Evolutionary conservation across 164 flowering plant genomes (phyloP).

Genomic region (Vitis cinerea): DNA sequence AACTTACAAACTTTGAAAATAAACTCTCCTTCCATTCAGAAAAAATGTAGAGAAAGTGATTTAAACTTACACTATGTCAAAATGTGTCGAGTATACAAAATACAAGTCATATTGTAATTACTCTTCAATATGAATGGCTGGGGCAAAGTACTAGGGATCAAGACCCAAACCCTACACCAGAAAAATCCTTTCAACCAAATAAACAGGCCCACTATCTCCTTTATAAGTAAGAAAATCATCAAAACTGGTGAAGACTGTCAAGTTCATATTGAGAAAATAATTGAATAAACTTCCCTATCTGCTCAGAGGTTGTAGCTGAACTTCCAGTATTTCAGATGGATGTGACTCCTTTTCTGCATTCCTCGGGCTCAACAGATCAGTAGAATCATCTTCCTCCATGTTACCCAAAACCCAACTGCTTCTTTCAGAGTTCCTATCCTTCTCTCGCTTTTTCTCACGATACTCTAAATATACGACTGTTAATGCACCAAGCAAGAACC

Average conservation of each 20-base stretch:
- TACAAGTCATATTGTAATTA: constrained; percentile 17
- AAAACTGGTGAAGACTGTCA: constrained; percentile 1
- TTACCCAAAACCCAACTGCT: constrained; percentile 87
- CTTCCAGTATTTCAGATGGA: constrained; percentile 68
- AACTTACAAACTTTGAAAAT: neutral
- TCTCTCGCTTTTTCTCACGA: constrained; percentile 40
- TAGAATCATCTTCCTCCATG: constrained; percentile 74
- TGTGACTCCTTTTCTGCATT: constrained; percentile 38
- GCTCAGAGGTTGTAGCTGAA: constrained; percentile 81
- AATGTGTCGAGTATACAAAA: constrained; percentile 26
- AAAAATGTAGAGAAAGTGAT: neutral
- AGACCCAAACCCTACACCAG: constrained; percentile 9
- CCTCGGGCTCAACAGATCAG: constrained; percentile 63
- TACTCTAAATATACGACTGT: constrained; percentile 68
- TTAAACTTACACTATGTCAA: constrained; percentile 15
- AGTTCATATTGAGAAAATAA: constrained; percentile 16
- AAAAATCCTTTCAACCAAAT: constrained; percentile 12
- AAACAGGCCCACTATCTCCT: constrained; percentile 13
- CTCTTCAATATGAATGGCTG: constrained; percentile 7
- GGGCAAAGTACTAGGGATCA: constrained; percentile 4
- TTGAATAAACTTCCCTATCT: constrained; percentile 37
- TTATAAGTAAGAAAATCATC: constrained; percentile 10
- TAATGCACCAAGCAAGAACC: constrained; percentile 69
- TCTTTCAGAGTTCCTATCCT: constrained; percentile 45
- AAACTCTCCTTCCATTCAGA: neutral